Evolutionary conservation across 2,329 filamentous ascomycete species (phyloP), one percentile per base, ranked within the genome.

Genomic region (Stachybotrys elegans): DNA sequence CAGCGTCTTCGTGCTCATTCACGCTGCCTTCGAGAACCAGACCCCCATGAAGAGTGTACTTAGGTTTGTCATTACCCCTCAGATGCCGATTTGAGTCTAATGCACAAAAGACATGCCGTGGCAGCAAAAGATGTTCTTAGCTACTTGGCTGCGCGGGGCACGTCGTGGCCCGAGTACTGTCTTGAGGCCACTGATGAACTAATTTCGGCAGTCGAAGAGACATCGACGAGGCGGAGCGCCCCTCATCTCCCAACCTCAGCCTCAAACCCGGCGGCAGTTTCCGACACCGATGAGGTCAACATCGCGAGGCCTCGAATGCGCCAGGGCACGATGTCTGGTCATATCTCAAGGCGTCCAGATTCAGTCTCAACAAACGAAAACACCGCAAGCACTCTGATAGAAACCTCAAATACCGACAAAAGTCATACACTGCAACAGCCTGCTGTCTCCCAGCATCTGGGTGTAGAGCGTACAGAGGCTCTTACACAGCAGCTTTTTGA

Each of bases 1-100:
- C 50, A 74, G 72, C 45, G 70, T 70, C 1, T 72, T 77, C 31
- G 69, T 77, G 17, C 52, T 77, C 4, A 67, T 75, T 4, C 72
- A 74, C 42, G 74, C 73, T 4, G 71, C 70, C 0, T 70, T 69
- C 48, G 69, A 72, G 47, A 61, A 62, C 1, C 65, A 75, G 23
- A 55, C 74, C 4, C 60, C 68, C 1, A 47, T 63, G 0, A 45
- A 57, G 0, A 63, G 63, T 13, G 68, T 68, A 1, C 48, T 67
- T 4, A 69, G 66, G 65, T 73, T 64, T 11, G 21, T 16, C 16
- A 6, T 19, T 4, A 12, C 23, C 27, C 40, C 20, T 35, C 23
- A 13, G 29, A 27, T 29, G 22, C 2, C 4, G 6, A 29, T 22
- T 20, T 36, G 12, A 16, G 11, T 16, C 45, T 46, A 23, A 49